Evolutionary conservation across 139 green algal species (phyloP), one percentile per base, ranked within the genome.

Genomic region (Nannochloris sp.): DNA sequence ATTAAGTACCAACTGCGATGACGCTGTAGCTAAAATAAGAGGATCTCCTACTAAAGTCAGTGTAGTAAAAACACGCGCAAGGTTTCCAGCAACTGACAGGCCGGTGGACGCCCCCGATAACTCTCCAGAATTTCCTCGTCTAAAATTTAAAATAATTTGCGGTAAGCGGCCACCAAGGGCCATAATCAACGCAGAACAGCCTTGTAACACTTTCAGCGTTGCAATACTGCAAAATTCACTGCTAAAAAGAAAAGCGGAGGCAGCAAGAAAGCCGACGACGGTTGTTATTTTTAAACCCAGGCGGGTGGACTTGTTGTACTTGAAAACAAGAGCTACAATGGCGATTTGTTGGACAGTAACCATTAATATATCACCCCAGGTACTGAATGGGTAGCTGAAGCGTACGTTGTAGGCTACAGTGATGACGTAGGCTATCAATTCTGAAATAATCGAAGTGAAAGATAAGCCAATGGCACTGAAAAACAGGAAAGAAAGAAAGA

Each of bases 61-160:
- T 0, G 87, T 92, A 1, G 87, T 95, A 63, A 85, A 91, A 6
- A 83, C 68, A 13, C 87, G 75, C 2, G 77, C 76, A 0, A 80
- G n/a, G 56, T 86, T 88, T 42, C 87, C 87, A 8, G 61, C 58
- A 9, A 92, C 70, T 47, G 88, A 90, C 31, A 95, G 75, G 6
- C 59, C 30, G 59, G 77, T 87, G 0, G 84, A 87, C 3, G 75
- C 64, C 10, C 83, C 46, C 6, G 75, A 85, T 54, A 95, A 73
- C 76, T 92, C 73, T 0, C 86, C 87, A n/a, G 80, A 75, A 64
- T 90, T 78, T 34, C 87, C 87, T 1, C 84, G 65, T 62, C 61
- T 51, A 7, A 74, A 19, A 69, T 95, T 95, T 19, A 95, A 67
- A 46, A 82, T 45, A 53, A 95, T 90, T 61, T 95, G 85, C 2